Evolutionary conservation across 164 flowering plant genomes (phyloP).

Genomic region (Echeveria elegans): DNA sequence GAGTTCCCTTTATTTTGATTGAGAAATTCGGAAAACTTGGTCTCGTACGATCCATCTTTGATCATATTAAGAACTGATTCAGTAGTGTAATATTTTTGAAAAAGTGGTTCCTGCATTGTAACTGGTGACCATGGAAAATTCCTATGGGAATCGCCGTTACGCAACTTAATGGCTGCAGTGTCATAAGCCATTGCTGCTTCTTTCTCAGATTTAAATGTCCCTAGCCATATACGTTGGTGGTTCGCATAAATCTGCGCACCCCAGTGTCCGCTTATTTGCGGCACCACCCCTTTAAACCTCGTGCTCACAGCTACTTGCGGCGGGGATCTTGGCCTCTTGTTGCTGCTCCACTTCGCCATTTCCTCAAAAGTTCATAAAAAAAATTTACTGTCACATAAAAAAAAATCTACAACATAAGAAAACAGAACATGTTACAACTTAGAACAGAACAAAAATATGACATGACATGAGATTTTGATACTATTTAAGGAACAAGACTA

Average conservation of each 20-base stretch:
- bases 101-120: conserved; percentile 28
- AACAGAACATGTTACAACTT: not conserved
- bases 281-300: conserved; percentile 56
- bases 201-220: conserved; percentile 48
- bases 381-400: not conserved
- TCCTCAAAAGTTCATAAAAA: not conserved
- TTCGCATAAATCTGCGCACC: conserved; percentile 64
- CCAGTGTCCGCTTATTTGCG: conserved; percentile 54
- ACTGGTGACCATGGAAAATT: conserved; percentile 39
- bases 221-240: conserved; percentile 59
- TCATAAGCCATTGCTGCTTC: conserved; percentile 70
- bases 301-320: conserved; percentile 7
- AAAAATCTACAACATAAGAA: not conserved
- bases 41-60: conserved; percentile 43
- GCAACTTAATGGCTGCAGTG: conserved; percentile 44
- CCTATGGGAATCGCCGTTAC: conserved; percentile 31
- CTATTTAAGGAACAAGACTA: not conserved
- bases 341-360: conserved; percentile 17
- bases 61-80: conserved; percentile 45
- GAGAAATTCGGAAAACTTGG: conserved; percentile 28
- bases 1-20: not conserved
- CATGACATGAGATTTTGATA: not conserved
- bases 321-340: conserved; percentile 17
- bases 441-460: not conserved
- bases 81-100: conserved; percentile 25